phyloP scores from a whole-genome alignment of 805 yeast species.

The Saccharomyces eubayanus region DNA sequence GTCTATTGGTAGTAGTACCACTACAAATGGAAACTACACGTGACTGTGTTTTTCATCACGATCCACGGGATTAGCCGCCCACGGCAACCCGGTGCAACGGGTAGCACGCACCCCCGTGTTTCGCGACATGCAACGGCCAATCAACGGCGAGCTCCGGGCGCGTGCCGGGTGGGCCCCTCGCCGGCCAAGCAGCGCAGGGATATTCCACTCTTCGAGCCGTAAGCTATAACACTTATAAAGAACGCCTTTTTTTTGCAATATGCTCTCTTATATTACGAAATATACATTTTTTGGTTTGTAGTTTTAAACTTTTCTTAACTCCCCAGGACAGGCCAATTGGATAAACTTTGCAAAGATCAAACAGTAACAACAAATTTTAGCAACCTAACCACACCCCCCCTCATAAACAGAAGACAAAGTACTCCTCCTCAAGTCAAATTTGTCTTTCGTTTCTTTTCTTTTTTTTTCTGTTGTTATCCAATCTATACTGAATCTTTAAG shows the following conservation, averaged over 20 bases:
- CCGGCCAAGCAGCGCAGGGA: neutral
- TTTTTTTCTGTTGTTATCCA: neutral
- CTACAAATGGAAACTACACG: no score
- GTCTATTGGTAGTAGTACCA: no score
- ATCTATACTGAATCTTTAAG: neutral
- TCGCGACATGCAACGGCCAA: neutral
- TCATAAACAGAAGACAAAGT: neutral
- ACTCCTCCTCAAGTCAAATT: neutral
- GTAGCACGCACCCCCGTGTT: neutral
- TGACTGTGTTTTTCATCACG: neutral
- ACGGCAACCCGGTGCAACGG: neutral
- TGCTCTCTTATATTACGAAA: neutral
- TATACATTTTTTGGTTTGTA: neutral
- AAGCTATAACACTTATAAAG: neutral
- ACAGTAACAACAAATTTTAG: neutral
- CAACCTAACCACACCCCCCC: neutral
- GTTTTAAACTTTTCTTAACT: neutral
- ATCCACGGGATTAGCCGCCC: neutral
- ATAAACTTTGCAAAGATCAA: neutral
- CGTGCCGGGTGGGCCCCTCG: neutral
- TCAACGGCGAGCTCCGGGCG: neutral
- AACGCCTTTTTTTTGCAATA: neutral
- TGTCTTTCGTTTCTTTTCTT: neutral
- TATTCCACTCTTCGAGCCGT: neutral
- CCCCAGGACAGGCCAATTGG: neutral